A percentile compares a stretch with the other conserved stretches of the same genome.
Evolutionary conservation across 352 stramenopile species (phyloP).

Genomic region (Phytopythium cucurbitacearum): DNA sequence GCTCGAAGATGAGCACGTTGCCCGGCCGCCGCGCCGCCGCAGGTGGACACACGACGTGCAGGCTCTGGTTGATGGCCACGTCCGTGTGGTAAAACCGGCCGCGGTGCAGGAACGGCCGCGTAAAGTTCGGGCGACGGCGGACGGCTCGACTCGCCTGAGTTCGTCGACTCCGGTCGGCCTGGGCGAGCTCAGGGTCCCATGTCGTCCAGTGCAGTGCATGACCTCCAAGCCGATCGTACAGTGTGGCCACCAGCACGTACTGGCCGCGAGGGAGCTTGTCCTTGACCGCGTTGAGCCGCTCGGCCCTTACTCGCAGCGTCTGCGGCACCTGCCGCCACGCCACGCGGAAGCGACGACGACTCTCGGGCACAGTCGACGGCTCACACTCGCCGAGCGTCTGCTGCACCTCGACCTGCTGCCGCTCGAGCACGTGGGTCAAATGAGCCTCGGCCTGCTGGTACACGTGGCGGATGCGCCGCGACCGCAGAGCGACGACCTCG

Average conservation of each 20-base stretch:
- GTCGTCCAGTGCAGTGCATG: constrained; percentile 72
- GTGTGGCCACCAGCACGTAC: constrained; percentile 80
- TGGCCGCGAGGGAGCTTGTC: constrained; percentile 74
- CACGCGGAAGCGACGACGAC: constrained; percentile 53
- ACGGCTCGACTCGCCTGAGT: background rate
- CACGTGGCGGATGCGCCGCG: constrained; percentile 52
- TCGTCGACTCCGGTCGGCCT: constrained; percentile 4
- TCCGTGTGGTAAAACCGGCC: constrained; percentile 86
- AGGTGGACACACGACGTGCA: constrained; percentile 77
- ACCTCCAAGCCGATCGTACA: constrained; percentile 85
- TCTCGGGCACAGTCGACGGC: constrained; percentile 29
- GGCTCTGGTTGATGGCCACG: constrained; percentile 66
- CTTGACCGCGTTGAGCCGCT: constrained; percentile 74
- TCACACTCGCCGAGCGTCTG: constrained; percentile 56
- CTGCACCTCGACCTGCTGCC: constrained; percentile 60
- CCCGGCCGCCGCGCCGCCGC: constrained; percentile 49
- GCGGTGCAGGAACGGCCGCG: constrained; percentile 67
- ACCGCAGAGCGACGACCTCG: constrained; percentile 36
- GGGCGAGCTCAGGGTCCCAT: constrained; percentile 40
- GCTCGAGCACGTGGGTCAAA: constrained; percentile 43
- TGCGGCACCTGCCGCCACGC: constrained; percentile 73
- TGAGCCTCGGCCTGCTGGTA: constrained; percentile 69
- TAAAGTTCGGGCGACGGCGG: constrained; percentile 46
- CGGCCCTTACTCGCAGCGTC: constrained; percentile 58
- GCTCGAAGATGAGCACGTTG: constrained; percentile 52